Evolutionary conservation across 2,329 filamentous ascomycete species (phyloP).

Genomic region (Setomelanomma holmii): DNA sequence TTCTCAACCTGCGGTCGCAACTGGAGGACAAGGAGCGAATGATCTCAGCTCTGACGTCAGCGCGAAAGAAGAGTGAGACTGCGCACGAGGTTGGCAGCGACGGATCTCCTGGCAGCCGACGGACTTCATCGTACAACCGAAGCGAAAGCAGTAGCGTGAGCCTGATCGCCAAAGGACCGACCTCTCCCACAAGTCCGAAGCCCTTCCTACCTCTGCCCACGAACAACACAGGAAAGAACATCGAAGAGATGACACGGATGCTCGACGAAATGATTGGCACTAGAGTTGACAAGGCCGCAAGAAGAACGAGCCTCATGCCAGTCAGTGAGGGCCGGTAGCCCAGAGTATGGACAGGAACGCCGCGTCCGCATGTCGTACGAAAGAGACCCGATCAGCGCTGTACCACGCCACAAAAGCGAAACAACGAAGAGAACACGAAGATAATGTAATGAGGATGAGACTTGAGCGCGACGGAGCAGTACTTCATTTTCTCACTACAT

Average conservation of each 20-base stretch:
- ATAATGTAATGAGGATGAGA: slow-evolving; percentile 34
- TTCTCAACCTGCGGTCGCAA: slow-evolving; percentile 85
- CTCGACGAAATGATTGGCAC: slow-evolving; percentile 95
- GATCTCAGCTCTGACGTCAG: slow-evolving; percentile 83
- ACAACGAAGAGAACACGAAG: slow-evolving; percentile 18
- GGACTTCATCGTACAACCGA: slow-evolving; percentile 44
- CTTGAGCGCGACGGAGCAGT: slow-evolving; percentile 16
- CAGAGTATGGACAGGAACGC: slow-evolving; percentile 11
- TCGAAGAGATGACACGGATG: slow-evolving; percentile 92
- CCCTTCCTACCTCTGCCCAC: slow-evolving; percentile 23
- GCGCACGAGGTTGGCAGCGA: slow-evolving; percentile 64
- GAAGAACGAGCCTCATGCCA: slow-evolving; percentile 38
- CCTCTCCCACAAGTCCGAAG: slow-evolving; percentile 31
- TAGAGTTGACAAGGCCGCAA: slow-evolving; percentile 71
- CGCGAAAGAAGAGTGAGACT: slow-evolving; percentile 82
- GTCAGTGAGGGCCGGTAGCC: slow-evolving; percentile 24
- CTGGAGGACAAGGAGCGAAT: slow-evolving; percentile 96
- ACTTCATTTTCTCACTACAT: slow-evolving; percentile 14
- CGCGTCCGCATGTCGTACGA: slow-evolving; percentile 8
- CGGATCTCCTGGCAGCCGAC: slow-evolving; percentile 43
- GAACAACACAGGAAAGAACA: slow-evolving; percentile 64
- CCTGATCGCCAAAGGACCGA: slow-evolving; percentile 34
- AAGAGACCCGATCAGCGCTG: not conserved
- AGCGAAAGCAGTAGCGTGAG: slow-evolving; percentile 42
- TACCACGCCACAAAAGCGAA: slow-evolving; percentile 5